These are phyloP conservation scores for Pythium angustatum DNA, from an alignment of 352 stramenopile genomes.

Conservation along the genomic window DNA sequence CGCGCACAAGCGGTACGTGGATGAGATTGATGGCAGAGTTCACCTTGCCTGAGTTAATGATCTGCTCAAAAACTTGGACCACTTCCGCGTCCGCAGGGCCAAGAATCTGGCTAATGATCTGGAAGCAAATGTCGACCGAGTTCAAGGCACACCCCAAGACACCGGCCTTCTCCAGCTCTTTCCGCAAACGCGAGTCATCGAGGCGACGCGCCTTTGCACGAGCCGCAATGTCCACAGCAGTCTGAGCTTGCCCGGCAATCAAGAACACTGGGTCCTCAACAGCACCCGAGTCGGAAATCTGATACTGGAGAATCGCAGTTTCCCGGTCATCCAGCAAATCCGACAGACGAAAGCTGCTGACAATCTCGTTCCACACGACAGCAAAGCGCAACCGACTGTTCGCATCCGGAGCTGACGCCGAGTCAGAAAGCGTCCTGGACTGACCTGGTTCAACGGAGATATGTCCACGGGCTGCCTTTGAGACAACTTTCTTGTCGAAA, in stretches of 20 bases:
- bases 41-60: constrained; percentile 52
- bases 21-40: constrained; percentile 68
- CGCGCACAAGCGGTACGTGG: constrained; percentile 71
- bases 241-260: constrained; percentile 79
- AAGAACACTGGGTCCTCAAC: constrained; percentile 88
- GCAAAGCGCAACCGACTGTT: constrained; percentile 84
- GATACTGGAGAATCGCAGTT: constrained; percentile 87
- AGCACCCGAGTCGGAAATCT: constrained; percentile 79
- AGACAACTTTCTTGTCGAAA: constrained; percentile 84
- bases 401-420: constrained; percentile 55
- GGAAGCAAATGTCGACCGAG: constrained; percentile 76
- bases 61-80: constrained; percentile 67
- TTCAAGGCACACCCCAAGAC: constrained; percentile 76
- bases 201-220: constrained; percentile 58
- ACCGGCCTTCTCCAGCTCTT: constrained; percentile 75
- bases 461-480: constrained; percentile 62
- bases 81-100: constrained; percentile 65
- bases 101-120: constrained; percentile 82
- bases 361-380: constrained; percentile 89
- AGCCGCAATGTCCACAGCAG: constrained; percentile 60
- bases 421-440: constrained; percentile 53
- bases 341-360: constrained; percentile 87
- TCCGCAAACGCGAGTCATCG: constrained; percentile 60
- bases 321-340: constrained; percentile 87
- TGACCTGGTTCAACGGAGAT: constrained; percentile 48